Base-by-base conservation (phyloP, 495 filamentous ascomycete genomes). In the Penicillium turbatum region DNA sequence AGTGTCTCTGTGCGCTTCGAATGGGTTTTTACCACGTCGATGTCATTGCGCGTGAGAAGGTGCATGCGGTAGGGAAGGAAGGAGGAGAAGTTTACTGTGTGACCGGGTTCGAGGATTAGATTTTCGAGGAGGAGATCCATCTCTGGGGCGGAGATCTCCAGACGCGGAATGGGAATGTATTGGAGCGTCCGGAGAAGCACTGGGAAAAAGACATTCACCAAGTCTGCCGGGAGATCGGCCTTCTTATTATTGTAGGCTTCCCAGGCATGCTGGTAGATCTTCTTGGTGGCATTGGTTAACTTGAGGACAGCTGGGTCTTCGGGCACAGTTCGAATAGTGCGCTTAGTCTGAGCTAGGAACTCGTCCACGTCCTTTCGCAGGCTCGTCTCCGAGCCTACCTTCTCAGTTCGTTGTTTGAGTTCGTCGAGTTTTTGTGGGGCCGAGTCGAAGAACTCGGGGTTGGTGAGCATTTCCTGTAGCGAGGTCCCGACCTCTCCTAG, bases 61-160 rank as follows among this genome's bases (percentile, higher is more conserved):
- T 86, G 83, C 48, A 96, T 77, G 35, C 84, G 82, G 68, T 89
- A 92, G 0, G 92, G 92, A 12, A 96, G 81, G 79, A 97, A 96
- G 0, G 90, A 96, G 2, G 86, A 86, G 55, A 83, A 79, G 64
- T 96, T 93, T 57, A 96, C 79, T 2, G 90, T 93, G 30, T 74
- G 77, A 17, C 92, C 92, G 0, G 92, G 92, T 57, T 97, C 91
- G 32, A 97, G 75, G 46, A 97, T 86, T 35, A 97, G 75, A 51
- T 93, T 96, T 60, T 96, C 92, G 7, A 97, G 71, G 0, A 97
- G 74, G 10, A 97, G 80, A 58, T 95, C 90, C 56, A 95, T 72
- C 46, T 87, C 82, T 1, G 90, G 92, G 3, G 87, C 85, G 1
- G 88, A 86, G 6, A 96, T 72, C 60, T 96, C 92, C 32, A 96